Evolutionary conservation across 2,329 filamentous ascomycete species (phyloP).

Genomic region (Ophiostoma novo-ulmi): DNA sequence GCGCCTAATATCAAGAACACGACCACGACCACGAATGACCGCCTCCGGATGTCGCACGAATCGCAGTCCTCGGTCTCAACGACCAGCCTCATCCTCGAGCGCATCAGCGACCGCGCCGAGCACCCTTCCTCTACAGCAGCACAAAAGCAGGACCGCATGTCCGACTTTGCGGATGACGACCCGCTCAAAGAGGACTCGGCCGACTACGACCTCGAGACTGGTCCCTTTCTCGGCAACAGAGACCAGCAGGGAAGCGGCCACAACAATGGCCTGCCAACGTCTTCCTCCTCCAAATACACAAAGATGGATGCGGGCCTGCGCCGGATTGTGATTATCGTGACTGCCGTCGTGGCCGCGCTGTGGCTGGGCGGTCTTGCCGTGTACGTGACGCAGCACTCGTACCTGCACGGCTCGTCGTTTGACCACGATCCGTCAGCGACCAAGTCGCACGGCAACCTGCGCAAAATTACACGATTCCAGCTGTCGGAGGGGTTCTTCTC

Average conservation of each 20-base stretch:
- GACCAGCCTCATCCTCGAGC: slow-evolving; percentile 75
- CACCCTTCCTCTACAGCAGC: background rate
- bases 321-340: slow-evolving; percentile 56
- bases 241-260: slow-evolving; percentile 24
- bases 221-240: slow-evolving; percentile 46
- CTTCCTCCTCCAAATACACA: slow-evolving; percentile 32
- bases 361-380: slow-evolving; percentile 65
- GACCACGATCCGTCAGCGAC: slow-evolving; percentile 66
- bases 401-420: slow-evolving; percentile 57
- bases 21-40: background rate
- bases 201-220: slow-evolving; percentile 46
- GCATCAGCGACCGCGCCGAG: slow-evolving; percentile 55
- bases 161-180: slow-evolving; percentile 13
- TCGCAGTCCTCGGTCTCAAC: slow-evolving; percentile 76
- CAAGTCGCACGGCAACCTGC: slow-evolving; percentile 56
- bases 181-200: slow-evolving; percentile 16
- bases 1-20: background rate
- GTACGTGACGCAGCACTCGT: slow-evolving; percentile 61
- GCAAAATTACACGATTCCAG: slow-evolving; percentile 68
- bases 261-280: background rate
- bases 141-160: background rate
- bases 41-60: slow-evolving; percentile 43
- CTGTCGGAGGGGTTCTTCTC: slow-evolving; percentile 62
- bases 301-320: slow-evolving; percentile 63
- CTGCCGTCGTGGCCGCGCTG: slow-evolving; percentile 55